phyloP scores from a whole-genome alignment of 805 yeast genomes.

The Torulaspora franciscae region DNA sequence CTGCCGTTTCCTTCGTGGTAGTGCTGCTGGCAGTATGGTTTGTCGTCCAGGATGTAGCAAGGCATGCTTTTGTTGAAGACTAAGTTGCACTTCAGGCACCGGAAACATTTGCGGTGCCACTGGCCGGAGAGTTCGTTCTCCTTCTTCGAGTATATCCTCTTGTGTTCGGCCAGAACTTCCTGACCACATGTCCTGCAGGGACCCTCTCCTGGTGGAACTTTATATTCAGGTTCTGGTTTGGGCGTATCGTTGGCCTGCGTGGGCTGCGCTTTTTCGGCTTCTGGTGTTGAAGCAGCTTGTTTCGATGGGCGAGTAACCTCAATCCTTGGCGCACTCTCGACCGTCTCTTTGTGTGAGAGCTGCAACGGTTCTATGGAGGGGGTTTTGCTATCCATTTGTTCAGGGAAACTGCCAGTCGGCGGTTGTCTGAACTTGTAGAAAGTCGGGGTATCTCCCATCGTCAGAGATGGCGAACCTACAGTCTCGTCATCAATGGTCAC shows the following conservation, averaged over 20 bases:
- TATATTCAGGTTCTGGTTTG: conserved; percentile 5
- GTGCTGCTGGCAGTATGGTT: conserved; percentile 77
- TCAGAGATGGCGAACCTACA: conserved; percentile 2
- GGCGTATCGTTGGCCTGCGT: background rate
- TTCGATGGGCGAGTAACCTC: background rate
- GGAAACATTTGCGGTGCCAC: conserved; percentile 89
- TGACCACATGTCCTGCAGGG: conserved; percentile 73
- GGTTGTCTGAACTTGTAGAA: conserved; percentile 22
- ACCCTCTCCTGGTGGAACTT: conserved; percentile 59
- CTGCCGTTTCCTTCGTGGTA: conserved; percentile 72
- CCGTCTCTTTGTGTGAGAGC: conserved; percentile 7
- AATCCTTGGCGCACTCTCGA: background rate
- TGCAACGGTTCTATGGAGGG: conserved; percentile 8
- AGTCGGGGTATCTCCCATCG: conserved; percentile 22
- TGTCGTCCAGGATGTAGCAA: conserved; percentile 72
- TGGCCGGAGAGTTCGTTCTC: conserved; percentile 75
- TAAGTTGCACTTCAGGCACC: conserved; percentile 59
- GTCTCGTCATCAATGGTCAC: conserved; percentile 8
- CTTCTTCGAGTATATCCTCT: conserved; percentile 77
- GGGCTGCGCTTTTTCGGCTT: background rate
- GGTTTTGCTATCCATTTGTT: background rate
- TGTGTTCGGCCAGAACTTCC: conserved; percentile 44
- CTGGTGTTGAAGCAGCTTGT: background rate
- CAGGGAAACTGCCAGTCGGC: conserved; percentile 3
- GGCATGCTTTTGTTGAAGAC: conserved; percentile 55